Percentiles rank a stretch among this genome's conserved stretches.
phyloP scores from a whole-genome alignment of 768 basidiomycete species.

The Lactarius vividus region DNA sequence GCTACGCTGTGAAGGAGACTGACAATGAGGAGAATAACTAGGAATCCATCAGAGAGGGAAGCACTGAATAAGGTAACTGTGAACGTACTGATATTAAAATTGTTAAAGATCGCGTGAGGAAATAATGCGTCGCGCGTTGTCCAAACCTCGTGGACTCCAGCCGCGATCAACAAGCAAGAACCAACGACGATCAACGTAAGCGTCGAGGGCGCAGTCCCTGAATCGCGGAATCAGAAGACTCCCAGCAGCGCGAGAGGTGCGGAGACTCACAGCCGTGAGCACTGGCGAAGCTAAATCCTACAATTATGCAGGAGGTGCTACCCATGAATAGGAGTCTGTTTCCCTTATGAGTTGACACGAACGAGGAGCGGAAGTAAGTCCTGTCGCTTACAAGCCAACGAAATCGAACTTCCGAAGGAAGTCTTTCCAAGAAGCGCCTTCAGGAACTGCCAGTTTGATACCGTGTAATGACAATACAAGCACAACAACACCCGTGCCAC shows the following conservation, averaged over 20 bases:
- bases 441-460: constrained; percentile 46
- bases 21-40: constrained; percentile 64
- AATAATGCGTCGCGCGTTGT: constrained; percentile 72
- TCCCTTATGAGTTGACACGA: constrained; percentile 22
- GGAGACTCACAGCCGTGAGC: constrained; percentile 59
- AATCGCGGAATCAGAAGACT: constrained; percentile 11
- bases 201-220: constrained; percentile 66
- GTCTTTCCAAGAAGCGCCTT: constrained; percentile 53
- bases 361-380: constrained; percentile 27
- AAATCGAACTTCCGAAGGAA: constrained; percentile 69
- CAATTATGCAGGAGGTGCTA: constrained; percentile 69
- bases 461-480: constrained; percentile 58
- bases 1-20: constrained; percentile 81
- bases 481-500: constrained; percentile 55
- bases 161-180: constrained; percentile 50
- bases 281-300: constrained; percentile 78
- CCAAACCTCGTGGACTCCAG: constrained; percentile 63
- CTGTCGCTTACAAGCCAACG: constrained; percentile 61
- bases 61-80: neutral
- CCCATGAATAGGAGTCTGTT: constrained; percentile 68
- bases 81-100: constrained; percentile 55
- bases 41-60: constrained; percentile 21
- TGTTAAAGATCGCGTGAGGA: constrained; percentile 59
- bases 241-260: neutral
- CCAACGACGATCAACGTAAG: constrained; percentile 59